These are phyloP conservation scores for Melanomma pulvis-pyrius DNA, from an alignment of 495 filamentous ascomycete genomes.

Conservation along the genomic window DNA sequence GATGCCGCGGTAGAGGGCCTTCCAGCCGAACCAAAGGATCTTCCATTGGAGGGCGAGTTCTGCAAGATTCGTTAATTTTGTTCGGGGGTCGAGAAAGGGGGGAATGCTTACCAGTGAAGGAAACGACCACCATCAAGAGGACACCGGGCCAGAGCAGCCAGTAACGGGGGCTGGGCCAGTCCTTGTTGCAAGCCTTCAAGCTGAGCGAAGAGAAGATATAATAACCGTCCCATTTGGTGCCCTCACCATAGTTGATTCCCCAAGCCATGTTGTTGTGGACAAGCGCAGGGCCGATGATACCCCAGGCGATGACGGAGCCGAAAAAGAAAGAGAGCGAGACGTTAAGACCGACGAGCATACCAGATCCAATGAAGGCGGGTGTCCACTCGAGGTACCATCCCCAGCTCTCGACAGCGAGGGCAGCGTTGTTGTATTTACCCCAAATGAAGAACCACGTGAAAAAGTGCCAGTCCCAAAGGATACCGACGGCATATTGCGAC, in stretches of 20 bases:
- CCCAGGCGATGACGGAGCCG: conserved; percentile 65
- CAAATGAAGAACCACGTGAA: conserved; percentile 68
- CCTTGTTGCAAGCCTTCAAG: conserved; percentile 48
- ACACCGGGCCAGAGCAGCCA: conserved; percentile 72
- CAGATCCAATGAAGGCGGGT: conserved; percentile 67
- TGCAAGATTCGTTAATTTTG: neutral
- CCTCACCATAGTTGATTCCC: conserved; percentile 41
- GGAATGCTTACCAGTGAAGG: conserved; percentile 52
- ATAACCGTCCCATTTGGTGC: conserved; percentile 55
- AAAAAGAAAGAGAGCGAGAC: conserved; percentile 64
- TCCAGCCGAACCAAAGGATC: conserved; percentile 57
- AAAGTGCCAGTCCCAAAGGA: conserved; percentile 69
- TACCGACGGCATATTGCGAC: conserved; percentile 63
- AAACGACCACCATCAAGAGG: conserved; percentile 63
- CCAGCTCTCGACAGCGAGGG: conserved; percentile 65
- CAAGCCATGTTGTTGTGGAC: conserved; percentile 60
- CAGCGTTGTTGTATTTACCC: conserved; percentile 58
- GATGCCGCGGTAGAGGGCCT: conserved; percentile 54
- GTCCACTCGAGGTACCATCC: conserved; percentile 67
- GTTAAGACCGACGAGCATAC: conserved; percentile 69
- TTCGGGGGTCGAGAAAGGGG: neutral
- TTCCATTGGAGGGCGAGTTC: conserved; percentile 64
- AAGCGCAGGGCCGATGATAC: conserved; percentile 63
- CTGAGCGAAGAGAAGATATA: conserved; percentile 56
- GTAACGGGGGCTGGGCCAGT: conserved; percentile 61